Base-by-base conservation (phyloP, 805 yeast genomes). In the Candida namnaoensis region DNA sequence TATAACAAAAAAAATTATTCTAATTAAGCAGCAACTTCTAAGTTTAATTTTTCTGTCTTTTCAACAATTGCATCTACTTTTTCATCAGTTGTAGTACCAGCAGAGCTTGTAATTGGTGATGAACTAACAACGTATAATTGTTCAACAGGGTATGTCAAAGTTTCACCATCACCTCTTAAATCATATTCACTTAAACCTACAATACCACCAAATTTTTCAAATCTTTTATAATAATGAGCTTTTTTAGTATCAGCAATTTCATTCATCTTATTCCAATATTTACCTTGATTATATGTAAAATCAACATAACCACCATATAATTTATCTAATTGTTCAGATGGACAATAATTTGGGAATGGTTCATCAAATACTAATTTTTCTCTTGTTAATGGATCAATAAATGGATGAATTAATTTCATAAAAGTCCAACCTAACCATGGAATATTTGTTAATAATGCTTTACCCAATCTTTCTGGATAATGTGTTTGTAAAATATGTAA, bases 401-500 rank as follows among this genome's bases (percentile, higher is more conserved):
- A 93, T 5, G 99, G 99, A 53, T 86, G 87, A 48, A 91, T 90
- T 47, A 93, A 66, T 65, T 85, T 90, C 51, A 93, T 67, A 54
- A 93, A 93, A 9, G 96, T 81, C 86, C 95, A 85, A 7, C 90
- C 98, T 42, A 90, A 64, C 76, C 93, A 85, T 12, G 98, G 98
- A 49, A 93, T 88, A 62, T 93, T 91, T 38, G 95, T 86, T 35
- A 36, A 36, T 38, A 90, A 70, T 0, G 97, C 97, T 57, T 82
- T 83, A 35, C 99, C 99, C 44, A 93, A 71, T 54, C 99, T 76
- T 61, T 93, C 99, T 4, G 99, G 99, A 60, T 93, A 93, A 62
- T 93, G 99, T 11, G 95, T 88, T 65, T 93, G 99, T 52, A 93
- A 69, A 58, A 93, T 93, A 61, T 84, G 87, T 50, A 93, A 71